phyloP scores from a whole-genome alignment of 2,329 filamentous ascomycete species.

The Phoma sp. region DNA sequence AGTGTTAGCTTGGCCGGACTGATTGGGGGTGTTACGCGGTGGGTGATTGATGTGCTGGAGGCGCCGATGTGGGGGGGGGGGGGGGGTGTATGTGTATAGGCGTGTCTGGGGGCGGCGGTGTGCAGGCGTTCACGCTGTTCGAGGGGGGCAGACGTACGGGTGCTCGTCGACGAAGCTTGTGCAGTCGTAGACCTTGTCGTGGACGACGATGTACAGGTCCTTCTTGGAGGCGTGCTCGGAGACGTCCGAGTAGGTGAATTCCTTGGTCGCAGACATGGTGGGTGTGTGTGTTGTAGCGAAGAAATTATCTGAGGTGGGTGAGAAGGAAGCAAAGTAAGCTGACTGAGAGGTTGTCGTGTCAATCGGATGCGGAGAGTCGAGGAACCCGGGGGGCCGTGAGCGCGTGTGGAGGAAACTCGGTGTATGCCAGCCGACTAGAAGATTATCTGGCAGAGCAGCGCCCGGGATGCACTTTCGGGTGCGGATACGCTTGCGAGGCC shows the following conservation, averaged over 20 bases:
- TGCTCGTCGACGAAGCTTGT: slow-evolving; percentile 96
- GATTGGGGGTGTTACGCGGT: too few relatives aligned
- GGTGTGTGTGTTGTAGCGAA: background rate
- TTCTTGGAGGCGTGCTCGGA: slow-evolving; percentile 68
- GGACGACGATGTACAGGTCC: slow-evolving; percentile 88
- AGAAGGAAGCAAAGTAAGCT: too few relatives aligned
- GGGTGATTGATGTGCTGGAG: too few relatives aligned
- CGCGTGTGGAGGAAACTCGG: slow-evolving; percentile 17
- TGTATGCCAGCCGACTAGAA: slow-evolving; percentile 1
- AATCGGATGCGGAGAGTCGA: slow-evolving; percentile 2
- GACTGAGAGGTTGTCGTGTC: too few relatives aligned
- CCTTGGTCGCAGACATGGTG: slow-evolving; percentile 46
- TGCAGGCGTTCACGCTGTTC: too few relatives aligned
- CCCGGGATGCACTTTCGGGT: slow-evolving; percentile 21
- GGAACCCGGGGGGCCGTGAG: background rate
- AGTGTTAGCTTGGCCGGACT: background rate
- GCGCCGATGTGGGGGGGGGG: too few relatives aligned
- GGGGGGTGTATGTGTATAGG: too few relatives aligned
- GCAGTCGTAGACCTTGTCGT: slow-evolving; percentile 95
- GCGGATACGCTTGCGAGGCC: background rate
- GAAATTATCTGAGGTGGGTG: too few relatives aligned
- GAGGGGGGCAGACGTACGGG: slow-evolving; percentile 64
- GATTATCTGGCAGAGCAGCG: slow-evolving; percentile 15
- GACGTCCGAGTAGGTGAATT: slow-evolving; percentile 51
- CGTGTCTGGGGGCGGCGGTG: too few relatives aligned